Evolutionary conservation across 2,329 filamentous ascomycete species (phyloP).

Genomic region (Aspergillaceae sp.): DNA sequence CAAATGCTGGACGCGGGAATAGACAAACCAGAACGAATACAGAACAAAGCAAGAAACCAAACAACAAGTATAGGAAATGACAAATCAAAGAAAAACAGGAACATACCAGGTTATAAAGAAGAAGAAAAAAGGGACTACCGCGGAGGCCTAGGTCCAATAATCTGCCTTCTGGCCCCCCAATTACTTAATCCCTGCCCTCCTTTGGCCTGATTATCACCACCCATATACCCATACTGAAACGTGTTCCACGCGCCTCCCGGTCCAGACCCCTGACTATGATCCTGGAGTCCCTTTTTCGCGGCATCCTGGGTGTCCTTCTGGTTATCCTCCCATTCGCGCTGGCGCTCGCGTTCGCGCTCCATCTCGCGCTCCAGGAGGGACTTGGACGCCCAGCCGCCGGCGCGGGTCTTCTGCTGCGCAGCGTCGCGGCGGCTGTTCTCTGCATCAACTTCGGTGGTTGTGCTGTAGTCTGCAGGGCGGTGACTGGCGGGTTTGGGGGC

Average conservation of each 20-base stretch:
- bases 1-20: neutral
- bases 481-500: conserved; percentile 30
- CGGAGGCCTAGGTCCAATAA: conserved; percentile 52
- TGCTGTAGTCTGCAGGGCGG: conserved; percentile 38
- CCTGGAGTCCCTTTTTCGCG: conserved; percentile 31
- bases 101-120: too few species aligned
- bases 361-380: conserved; percentile 58
- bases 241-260: conserved; percentile 51
- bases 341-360: conserved; percentile 57
- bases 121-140: conserved; percentile 15
- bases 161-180: conserved; percentile 51
- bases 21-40: neutral
- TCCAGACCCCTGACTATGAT: conserved; percentile 39
- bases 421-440: conserved; percentile 48
- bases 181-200: conserved; percentile 43
- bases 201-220: conserved; percentile 54
- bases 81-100: neutral
- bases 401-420: conserved; percentile 50
- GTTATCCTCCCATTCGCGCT: conserved; percentile 56
- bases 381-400: conserved; percentile 54
- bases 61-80: neutral
- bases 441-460: conserved; percentile 47
- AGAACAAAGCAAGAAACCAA: neutral
- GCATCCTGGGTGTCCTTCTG: conserved; percentile 45
- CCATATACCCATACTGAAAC: conserved; percentile 56